Evolutionary conservation across 208 protist species (phyloP).

Genomic region (Crithidia sp.): DNA sequence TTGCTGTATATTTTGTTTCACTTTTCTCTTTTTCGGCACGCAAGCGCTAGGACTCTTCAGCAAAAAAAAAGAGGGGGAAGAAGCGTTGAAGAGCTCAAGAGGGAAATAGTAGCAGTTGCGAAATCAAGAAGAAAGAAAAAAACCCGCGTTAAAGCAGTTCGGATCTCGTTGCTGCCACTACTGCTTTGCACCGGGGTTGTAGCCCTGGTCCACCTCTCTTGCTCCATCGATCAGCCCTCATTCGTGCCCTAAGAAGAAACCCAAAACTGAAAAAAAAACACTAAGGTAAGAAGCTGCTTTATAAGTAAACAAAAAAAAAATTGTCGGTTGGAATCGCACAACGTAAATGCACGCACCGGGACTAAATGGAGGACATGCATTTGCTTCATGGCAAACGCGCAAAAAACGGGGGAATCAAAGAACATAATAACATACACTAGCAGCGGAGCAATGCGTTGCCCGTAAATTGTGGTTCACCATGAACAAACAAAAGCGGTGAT

Average conservation of each 20-base stretch:
- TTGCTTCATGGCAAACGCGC: conserved; percentile 11
- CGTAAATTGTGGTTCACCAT: conserved; percentile 2
- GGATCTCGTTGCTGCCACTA: not conserved
- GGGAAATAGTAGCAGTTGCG: not conserved
- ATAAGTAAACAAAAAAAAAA: conserved; percentile 13
- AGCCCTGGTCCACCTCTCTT: not conserved
- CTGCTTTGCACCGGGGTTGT: not conserved
- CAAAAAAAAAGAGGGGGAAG: not conserved
- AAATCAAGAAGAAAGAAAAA: not conserved
- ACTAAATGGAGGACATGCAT: conserved; percentile 7
- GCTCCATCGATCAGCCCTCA: not conserved
- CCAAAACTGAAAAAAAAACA: not conserved
- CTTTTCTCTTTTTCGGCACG: not conserved
- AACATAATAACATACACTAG: conserved; percentile 5
- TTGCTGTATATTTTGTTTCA: not conserved
- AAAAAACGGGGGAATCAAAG: not conserved
- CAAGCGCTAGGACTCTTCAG: not conserved
- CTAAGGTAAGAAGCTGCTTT: not conserved
- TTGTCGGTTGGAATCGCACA: not conserved
- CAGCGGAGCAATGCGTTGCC: conserved; percentile 15
- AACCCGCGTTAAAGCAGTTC: not conserved
- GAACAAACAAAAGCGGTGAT: not conserved
- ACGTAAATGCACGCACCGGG: not conserved
- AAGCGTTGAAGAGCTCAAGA: not conserved
- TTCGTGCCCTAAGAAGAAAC: not conserved